These are phyloP conservation scores for Arabidopsis lyrata DNA, from an alignment of 441 rosid species.

Conservation along the genomic window DNA sequence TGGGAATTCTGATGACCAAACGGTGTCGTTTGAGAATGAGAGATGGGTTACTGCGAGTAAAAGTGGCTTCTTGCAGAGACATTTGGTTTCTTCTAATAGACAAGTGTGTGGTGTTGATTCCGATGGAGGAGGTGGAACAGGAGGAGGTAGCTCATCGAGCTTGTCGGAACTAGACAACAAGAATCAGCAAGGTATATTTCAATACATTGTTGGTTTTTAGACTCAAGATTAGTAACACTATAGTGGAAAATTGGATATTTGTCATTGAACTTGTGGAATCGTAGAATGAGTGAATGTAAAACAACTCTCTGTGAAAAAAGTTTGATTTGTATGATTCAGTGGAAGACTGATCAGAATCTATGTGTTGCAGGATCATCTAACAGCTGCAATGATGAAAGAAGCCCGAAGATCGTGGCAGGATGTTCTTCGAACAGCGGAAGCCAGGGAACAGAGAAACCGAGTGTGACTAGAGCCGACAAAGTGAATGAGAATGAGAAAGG, in stretches of 20 bases:
- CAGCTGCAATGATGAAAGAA: constrained; percentile 44
- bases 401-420: constrained; percentile 9
- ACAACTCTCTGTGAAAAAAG: too few relatives aligned
- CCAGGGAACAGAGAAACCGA: constrained; percentile 44
- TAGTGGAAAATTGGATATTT: background rate
- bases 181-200: constrained; percentile 59
- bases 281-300: background rate
- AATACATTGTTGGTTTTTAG: background rate
- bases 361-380: constrained; percentile 60
- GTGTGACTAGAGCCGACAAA: constrained; percentile 28
- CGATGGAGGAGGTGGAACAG: constrained; percentile 41
- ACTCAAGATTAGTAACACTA: background rate
- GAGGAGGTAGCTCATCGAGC: constrained; percentile 61
- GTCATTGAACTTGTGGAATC: background rate
- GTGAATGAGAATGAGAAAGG: constrained; percentile 45
- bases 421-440: constrained; percentile 37
- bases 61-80: constrained; percentile 53
- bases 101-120: constrained; percentile 48
- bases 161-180: constrained; percentile 66
- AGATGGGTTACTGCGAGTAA: constrained; percentile 50
- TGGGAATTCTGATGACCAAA: constrained; percentile 35
- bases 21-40: constrained; percentile 49
- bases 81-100: constrained; percentile 57
- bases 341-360: background rate
- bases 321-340: background rate